Base-by-base conservation (phyloP, 2,329 filamentous ascomycete genomes). In the Phialemoniopsis sp. region DNA sequence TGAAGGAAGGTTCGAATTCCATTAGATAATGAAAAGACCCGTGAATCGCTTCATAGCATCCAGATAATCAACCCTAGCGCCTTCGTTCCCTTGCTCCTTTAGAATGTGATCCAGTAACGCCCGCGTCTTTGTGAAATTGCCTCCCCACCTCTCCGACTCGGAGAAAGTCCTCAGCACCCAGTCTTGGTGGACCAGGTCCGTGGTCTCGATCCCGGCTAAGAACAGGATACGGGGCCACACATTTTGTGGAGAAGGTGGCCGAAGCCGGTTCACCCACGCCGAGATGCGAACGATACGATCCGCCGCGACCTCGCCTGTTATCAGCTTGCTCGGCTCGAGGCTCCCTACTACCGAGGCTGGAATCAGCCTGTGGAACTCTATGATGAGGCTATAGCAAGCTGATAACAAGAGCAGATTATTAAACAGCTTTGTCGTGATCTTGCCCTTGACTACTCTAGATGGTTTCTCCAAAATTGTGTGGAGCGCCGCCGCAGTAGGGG, bases 161-260 rank as follows among this genome's bases (percentile, higher is more conserved):
- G 36, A 39, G 15, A 49, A 44, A 5, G 21, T 26, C 21, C 21
- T 26, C 6, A 26, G 21, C 16, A 43, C 30, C 48, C 48, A 51
- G 39, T 53, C 50, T 8, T 48, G 45, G 31, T 49, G 42, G 19
- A 53, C 41, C 32, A 43, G 44, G 36, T 53, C 50, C 13, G 41
- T 39, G n/a, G 48, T 37, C 37, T 53, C 48, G 14, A 53, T 48
- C 29, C 50, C 46, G 4, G 50, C 48, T 7, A 50, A 40, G 28
- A 51, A 50, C 12, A 52, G 30, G 9, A 48, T 44, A 33, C 51
- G 38, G 13, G 46, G 46, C 50, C 48, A 51, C 4, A 51, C 37
- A 19, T 49, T 49, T 19, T 49, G 46, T 6, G 46, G 46, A 10
- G 46, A 49, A 10, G 46, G 45, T 9, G 45, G 19, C 17, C 47